phyloP scores from a whole-genome alignment of 257 asterid genomes.

The Capsicum baccatum region DNA sequence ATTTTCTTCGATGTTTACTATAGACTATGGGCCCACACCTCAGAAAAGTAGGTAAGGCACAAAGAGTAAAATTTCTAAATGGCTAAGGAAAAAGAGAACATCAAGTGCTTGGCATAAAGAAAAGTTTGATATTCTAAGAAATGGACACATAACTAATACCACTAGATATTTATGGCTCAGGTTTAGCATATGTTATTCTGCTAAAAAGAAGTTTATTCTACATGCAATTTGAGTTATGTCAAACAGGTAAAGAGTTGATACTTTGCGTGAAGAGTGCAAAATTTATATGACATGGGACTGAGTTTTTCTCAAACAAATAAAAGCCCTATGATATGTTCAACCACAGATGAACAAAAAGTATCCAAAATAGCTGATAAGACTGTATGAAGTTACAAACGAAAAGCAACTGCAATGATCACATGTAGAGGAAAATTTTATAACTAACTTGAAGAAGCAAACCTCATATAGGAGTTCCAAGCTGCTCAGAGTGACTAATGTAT shows the following conservation, averaged over 20 bases:
- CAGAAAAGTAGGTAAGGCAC: constrained; percentile 3
- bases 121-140: background rate
- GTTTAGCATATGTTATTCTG: constrained; percentile 7
- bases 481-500: constrained; percentile 75
- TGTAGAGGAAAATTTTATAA: constrained; percentile 20
- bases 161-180: background rate
- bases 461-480: constrained; percentile 89
- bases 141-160: background rate
- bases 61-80: background rate
- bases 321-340: background rate
- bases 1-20: background rate
- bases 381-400: background rate
- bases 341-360: background rate
- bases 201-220: background rate
- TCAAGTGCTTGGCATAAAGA: background rate
- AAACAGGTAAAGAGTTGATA: background rate
- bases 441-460: constrained; percentile 48
- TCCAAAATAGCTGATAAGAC: constrained; percentile 18
- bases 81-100: constrained; percentile 7
- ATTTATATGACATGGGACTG: background rate
- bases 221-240: background rate
- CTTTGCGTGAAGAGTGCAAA: background rate
- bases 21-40: background rate
- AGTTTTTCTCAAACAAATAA: background rate
- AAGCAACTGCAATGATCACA: background rate